These are phyloP conservation scores for Alternaria sp. DNA, from an alignment of 2,329 filamentous ascomycete genomes.

Conservation along the genomic window DNA sequence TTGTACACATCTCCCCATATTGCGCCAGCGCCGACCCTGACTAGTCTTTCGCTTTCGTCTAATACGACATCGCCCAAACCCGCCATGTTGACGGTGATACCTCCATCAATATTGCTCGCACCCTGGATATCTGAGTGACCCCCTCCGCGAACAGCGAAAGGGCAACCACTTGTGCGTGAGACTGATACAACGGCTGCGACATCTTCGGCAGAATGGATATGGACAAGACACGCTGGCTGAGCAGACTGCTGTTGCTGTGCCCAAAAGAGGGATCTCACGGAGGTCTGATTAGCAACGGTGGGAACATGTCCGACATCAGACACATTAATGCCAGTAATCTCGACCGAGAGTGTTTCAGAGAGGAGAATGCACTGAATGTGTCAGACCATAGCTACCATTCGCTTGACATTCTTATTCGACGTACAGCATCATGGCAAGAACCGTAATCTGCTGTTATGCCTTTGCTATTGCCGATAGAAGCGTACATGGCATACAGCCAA, in stretches of 20 bases:
- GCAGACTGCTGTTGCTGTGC: neutral
- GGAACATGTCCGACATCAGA: neutral
- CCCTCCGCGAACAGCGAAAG: slow-evolving; percentile 35
- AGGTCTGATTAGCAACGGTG: neutral
- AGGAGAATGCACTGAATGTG: slow-evolving; percentile 1
- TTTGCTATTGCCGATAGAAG: slow-evolving; percentile 3
- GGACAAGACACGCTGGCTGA: neutral
- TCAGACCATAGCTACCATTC: neutral
- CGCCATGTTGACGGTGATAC: slow-evolving; percentile 30
- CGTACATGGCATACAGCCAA: slow-evolving; percentile 1
- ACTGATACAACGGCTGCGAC: neutral
- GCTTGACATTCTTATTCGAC: neutral
- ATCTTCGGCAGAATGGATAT: neutral
- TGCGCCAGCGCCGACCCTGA: slow-evolving; percentile 23
- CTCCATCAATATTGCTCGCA: slow-evolving; percentile 22
- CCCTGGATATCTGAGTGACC: slow-evolving; percentile 33
- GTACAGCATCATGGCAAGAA: neutral
- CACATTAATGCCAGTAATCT: neutral
- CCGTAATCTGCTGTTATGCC: slow-evolving; percentile 5
- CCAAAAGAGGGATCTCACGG: slow-evolving; percentile 1
- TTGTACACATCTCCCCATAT: slow-evolving; percentile 46
- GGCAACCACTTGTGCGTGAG: slow-evolving; percentile 1
- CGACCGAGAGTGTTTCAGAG: neutral
- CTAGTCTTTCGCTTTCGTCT: slow-evolving; percentile 10
- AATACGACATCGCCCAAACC: slow-evolving; percentile 15